Evolutionary conservation across 371 early-diverging fungal species (phyloP), one percentile per base, ranked within the genome.

Genomic region (Mortierella sp.): DNA sequence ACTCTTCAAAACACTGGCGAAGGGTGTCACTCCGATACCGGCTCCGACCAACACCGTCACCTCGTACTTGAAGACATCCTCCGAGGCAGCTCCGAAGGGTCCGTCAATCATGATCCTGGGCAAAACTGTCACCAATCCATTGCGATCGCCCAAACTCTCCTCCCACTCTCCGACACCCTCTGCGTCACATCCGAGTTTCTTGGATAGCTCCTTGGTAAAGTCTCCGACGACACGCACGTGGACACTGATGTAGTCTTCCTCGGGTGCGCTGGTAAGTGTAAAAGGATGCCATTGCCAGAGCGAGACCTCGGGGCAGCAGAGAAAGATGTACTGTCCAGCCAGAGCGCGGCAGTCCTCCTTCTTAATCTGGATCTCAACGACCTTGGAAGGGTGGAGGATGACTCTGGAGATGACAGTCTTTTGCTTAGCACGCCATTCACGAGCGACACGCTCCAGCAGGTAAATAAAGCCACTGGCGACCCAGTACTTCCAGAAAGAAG

Each of bases 41-140:
- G 97, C 96, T 18, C 96, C 96, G 71, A 96, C 93, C 70, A 96
- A 88, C 75, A 97, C 91, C 6, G 94, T 90, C 7, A 92, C 95
- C 80, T 96, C 96, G 86, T 94, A 96, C 77, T 96, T 93, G 81
- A 95, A 96, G 79, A 95, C 96, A 85, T 97, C 96, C 85, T 97
- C 97, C 5, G 94, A 93, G 2, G 97, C 96, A 32, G 95, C 91
- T 18, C 97, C 97, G 87, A 95, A 97, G 11, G 96, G 96, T 29
- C 97, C 97, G 83, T 97, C 97, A 55, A 97, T 88, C 94, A 94
- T 91, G 79, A 97, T 90, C 32, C 89, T 83, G 14, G 97, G 94
- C 35, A 92, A 56, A 5, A 87, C 80, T 0, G 82, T 82, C 65
- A 83, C 82, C 55, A 84, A 68, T 35, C 79, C 82, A 56, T 78